These are phyloP conservation scores for Candida odintsovae DNA, from an alignment of 805 yeast genomes.

Conservation along the genomic window DNA sequence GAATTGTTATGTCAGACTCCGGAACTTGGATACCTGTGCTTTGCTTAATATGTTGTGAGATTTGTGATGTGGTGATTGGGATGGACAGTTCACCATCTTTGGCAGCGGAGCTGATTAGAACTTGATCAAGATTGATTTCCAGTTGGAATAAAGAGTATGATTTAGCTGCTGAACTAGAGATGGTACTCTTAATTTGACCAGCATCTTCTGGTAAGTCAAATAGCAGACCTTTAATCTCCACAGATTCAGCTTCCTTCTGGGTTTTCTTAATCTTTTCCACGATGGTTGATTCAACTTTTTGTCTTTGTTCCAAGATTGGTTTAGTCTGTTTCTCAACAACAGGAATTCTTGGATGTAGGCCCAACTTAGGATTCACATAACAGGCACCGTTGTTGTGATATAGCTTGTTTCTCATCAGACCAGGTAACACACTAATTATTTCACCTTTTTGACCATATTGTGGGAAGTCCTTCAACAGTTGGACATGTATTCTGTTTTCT, in stretches of 20 bases:
- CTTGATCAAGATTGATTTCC: slow-evolving; percentile 13
- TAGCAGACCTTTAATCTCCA: slow-evolving; percentile 18
- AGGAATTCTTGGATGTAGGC: slow-evolving; percentile 22
- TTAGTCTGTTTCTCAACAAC: slow-evolving; percentile 19
- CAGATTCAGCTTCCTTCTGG: slow-evolving; percentile 7
- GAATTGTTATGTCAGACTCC: slow-evolving; percentile 11
- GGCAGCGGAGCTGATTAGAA: not conserved
- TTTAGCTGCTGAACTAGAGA: slow-evolving; percentile 7
- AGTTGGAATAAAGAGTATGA: slow-evolving; percentile 20
- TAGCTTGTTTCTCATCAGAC: slow-evolving; percentile 74
- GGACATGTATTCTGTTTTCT: slow-evolving; percentile 58
- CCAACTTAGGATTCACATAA: slow-evolving; percentile 40
- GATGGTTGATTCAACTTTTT: slow-evolving; percentile 1
- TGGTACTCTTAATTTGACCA: not conserved
- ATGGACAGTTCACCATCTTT: not conserved
- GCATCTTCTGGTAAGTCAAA: slow-evolving; percentile 14
- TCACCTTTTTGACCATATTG: slow-evolving; percentile 67
- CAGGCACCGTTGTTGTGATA: slow-evolving; percentile 71
- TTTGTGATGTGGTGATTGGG: slow-evolving; percentile 10
- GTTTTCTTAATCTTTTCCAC: slow-evolving; percentile 2
- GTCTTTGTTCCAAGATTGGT: slow-evolving; percentile 4
- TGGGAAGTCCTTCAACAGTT: slow-evolving; percentile 63
- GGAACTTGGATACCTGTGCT: slow-evolving; percentile 15
- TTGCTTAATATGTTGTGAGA: slow-evolving; percentile 9
- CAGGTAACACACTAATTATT: slow-evolving; percentile 68